Percentiles rank a stretch among this genome's conserved stretches.
Evolutionary conservation across 1,139 yeast genomes (phyloP).

Genomic region (Blastobotrys aristatus): DNA sequence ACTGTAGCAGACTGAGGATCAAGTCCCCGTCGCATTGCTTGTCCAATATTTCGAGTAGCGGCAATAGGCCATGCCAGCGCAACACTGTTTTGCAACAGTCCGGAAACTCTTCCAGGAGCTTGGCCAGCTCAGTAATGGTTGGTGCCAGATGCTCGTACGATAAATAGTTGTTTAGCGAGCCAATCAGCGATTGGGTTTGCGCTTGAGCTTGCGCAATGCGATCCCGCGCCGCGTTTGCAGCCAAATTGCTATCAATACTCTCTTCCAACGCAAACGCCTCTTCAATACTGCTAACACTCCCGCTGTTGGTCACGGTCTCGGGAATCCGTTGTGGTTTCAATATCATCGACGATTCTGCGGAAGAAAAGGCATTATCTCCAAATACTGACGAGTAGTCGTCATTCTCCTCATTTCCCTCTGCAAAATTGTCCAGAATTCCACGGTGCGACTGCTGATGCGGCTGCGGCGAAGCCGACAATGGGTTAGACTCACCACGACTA

Average conservation of each 20-base stretch:
- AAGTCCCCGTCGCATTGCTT: slow-evolving; percentile 31
- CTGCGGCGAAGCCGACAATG: not conserved
- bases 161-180: slow-evolving; percentile 18
- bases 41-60: slow-evolving; percentile 47
- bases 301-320: not conserved
- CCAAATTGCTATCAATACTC: slow-evolving; percentile 20
- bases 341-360: slow-evolving; percentile 1
- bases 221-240: slow-evolving; percentile 26
- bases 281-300: slow-evolving; percentile 14
- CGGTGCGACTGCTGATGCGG: not conserved
- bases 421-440: slow-evolving; percentile 8
- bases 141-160: slow-evolving; percentile 13
- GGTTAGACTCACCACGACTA: not conserved
- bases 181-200: slow-evolving; percentile 21
- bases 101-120: slow-evolving; percentile 39
- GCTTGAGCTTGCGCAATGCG: slow-evolving; percentile 23
- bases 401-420: slow-evolving; percentile 24
- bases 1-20: slow-evolving; percentile 42
- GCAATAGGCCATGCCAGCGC: slow-evolving; percentile 47
- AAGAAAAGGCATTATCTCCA: slow-evolving; percentile 9
- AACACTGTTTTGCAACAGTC: slow-evolving; percentile 32
- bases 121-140: slow-evolving; percentile 9
- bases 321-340: slow-evolving; percentile 1
- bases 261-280: slow-evolving; percentile 28
- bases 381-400: slow-evolving; percentile 24